Conservation (phyloP, 2,329 filamentous ascomycete species). For the Fusarium anthophilum region DNA sequence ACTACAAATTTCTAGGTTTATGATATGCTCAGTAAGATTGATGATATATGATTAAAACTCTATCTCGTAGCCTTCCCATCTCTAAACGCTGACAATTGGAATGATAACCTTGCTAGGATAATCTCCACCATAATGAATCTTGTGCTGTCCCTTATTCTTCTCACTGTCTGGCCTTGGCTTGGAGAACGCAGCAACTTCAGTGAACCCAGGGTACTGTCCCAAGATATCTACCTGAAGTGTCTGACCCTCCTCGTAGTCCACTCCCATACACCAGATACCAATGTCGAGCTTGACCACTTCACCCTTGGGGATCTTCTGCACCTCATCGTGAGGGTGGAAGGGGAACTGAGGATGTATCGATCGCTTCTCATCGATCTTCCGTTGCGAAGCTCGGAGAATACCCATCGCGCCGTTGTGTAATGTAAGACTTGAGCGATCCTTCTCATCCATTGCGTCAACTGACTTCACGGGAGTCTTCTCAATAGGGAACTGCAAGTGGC, state of each 20-base stretch:
- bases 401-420: slow-evolving; percentile 16
- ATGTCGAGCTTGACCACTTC: slow-evolving; percentile 21
- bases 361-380: slow-evolving; percentile 1
- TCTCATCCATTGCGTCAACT: background rate
- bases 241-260: slow-evolving; percentile 3
- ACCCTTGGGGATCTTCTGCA: slow-evolving; percentile 5
- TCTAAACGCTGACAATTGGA: slow-evolving; percentile 18
- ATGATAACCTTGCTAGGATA: slow-evolving; percentile 33
- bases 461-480: slow-evolving; percentile 13
- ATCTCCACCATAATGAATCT: slow-evolving; percentile 27
- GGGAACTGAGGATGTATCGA: slow-evolving; percentile 13
- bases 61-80: background rate
- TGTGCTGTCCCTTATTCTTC: slow-evolving; percentile 21
- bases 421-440: slow-evolving; percentile 9
- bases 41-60: background rate
- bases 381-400: slow-evolving; percentile 4
- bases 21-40: background rate
- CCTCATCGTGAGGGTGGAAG: slow-evolving; percentile 16
- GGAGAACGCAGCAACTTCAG: slow-evolving; percentile 6
- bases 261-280: slow-evolving; percentile 18
- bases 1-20: background rate
- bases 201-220: slow-evolving; percentile 13
- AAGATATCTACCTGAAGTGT: slow-evolving; percentile 7
- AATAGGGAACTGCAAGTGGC: slow-evolving; percentile 12
- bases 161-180: slow-evolving; percentile 8